These are phyloP conservation scores for Cutaneotrichosporon spelunceum DNA, from an alignment of 1,284 basidiomycete species.

Conservation along the genomic window DNA sequence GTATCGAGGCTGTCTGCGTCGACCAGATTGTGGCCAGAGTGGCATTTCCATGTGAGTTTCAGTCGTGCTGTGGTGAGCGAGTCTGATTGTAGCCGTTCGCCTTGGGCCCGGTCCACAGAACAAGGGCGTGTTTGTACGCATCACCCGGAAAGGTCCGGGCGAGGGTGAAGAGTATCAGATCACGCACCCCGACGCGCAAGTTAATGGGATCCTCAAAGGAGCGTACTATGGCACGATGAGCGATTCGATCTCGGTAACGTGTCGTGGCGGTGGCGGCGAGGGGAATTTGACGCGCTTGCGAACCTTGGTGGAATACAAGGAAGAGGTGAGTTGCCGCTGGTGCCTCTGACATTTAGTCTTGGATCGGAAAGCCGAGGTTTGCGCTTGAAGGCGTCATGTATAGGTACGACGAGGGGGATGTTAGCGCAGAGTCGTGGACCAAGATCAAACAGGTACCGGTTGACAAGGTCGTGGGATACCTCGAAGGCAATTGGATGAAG, in stretches of 20 bases:
- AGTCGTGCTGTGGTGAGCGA: not conserved
- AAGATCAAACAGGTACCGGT: slow-evolving; percentile 85
- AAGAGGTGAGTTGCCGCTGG: slow-evolving; percentile 64
- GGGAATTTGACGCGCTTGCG: slow-evolving; percentile 67
- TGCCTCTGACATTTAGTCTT: slow-evolving; percentile 59
- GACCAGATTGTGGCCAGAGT: slow-evolving; percentile 93
- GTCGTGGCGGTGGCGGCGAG: slow-evolving; percentile 63
- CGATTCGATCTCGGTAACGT: slow-evolving; percentile 72
- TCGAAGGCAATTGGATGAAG: slow-evolving; percentile 87
- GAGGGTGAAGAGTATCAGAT: slow-evolving; percentile 81
- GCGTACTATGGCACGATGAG: slow-evolving; percentile 70
- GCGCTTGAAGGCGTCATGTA: slow-evolving; percentile 87
- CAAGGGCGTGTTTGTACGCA: slow-evolving; percentile 79
- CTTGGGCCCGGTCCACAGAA: slow-evolving; percentile 79
- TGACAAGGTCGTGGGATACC: slow-evolving; percentile 69
- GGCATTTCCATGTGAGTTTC: slow-evolving; percentile 67
- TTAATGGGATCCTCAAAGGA: slow-evolving; percentile 81
- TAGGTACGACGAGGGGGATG: slow-evolving; percentile 58
- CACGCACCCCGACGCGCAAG: slow-evolving; percentile 81
- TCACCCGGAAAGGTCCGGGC: slow-evolving; percentile 68
- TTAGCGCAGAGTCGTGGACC: slow-evolving; percentile 61
- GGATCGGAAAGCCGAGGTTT: slow-evolving; percentile 87
- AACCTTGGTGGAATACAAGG: slow-evolving; percentile 88
- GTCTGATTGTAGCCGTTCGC: slow-evolving; percentile 58
- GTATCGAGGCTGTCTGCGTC: slow-evolving; percentile 66